Conservation (phyloP, 2,329 filamentous ascomycete genomes). For the Stachybotrys chartarum region DNA sequence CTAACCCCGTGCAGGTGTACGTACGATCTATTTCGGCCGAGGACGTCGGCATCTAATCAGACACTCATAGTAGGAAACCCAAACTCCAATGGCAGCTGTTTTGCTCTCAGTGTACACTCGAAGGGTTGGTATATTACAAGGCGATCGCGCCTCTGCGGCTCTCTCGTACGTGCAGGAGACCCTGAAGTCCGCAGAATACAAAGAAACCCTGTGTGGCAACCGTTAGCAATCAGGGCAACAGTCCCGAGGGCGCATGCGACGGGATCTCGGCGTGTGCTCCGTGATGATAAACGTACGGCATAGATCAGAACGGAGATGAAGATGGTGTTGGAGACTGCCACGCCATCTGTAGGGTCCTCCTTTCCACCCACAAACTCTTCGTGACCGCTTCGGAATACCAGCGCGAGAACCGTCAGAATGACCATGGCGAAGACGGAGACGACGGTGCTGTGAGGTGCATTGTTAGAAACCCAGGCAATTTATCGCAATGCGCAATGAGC, state of each 20-base stretch:
- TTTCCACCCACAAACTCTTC: constrained; percentile 75
- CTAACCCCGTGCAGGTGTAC: background rate
- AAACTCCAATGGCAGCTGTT: constrained; percentile 13
- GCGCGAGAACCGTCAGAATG: constrained; percentile 56
- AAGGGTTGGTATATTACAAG: constrained; percentile 34
- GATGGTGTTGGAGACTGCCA: constrained; percentile 74
- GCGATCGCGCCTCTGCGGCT: constrained; percentile 79
- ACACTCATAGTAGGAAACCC: constrained; percentile 3
- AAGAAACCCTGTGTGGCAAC: constrained; percentile 62
- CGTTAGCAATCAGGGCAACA: background rate
- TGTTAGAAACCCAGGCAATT: background rate
- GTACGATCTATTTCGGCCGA: background rate
- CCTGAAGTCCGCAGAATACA: constrained; percentile 86
- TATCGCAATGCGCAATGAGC: background rate
- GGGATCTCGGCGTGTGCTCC: background rate
- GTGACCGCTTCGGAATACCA: constrained; percentile 72
- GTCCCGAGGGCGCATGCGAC: background rate
- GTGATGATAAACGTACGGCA: constrained; percentile 52
- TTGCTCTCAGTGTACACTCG: background rate
- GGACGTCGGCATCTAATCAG: background rate
- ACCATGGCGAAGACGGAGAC: constrained; percentile 59
- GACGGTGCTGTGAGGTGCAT: constrained; percentile 54
- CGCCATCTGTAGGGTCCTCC: constrained; percentile 64
- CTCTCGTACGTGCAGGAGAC: constrained; percentile 76
- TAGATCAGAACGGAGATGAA: constrained; percentile 88